These are phyloP conservation scores for Amborella trichopoda DNA, from an alignment of 164 flowering plant species.

Conservation along the genomic window DNA sequence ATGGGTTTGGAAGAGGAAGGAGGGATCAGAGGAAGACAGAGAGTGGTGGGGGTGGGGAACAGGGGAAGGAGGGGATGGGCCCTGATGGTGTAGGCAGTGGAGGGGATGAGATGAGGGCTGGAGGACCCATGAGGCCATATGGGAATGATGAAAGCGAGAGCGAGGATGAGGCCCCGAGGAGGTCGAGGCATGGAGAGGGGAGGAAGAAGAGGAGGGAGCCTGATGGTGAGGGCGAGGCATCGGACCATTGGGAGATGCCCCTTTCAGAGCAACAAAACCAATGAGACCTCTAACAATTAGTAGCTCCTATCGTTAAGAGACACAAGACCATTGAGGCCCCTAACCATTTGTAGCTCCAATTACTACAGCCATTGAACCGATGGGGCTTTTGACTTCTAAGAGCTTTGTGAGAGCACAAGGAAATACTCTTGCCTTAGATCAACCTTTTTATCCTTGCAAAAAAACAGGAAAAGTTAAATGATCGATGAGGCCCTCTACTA, in stretches of 20 bases:
- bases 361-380: too few relatives aligned
- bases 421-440: too few relatives aligned
- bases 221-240: conserved; percentile 16
- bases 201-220: conserved; percentile 57
- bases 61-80: conserved; percentile 31
- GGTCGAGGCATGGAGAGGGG: conserved; percentile 90
- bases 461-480: too few relatives aligned
- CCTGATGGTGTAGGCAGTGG: conserved; percentile 19
- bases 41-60: conserved; percentile 21
- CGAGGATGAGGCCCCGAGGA: conserved; percentile 94
- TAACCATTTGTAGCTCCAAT: too few relatives aligned
- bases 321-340: too few relatives aligned
- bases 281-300: too few relatives aligned
- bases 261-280: conserved; percentile 1
- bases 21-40: conserved; percentile 48
- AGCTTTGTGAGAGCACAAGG: too few relatives aligned
- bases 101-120: conserved; percentile 31
- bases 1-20: conserved; percentile 22
- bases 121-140: too few relatives aligned
- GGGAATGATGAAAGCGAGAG: conserved; percentile 91
- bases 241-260: conserved; percentile 10
- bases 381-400: too few relatives aligned
- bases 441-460: too few relatives aligned
- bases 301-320: too few relatives aligned
- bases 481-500: too few relatives aligned